These are phyloP conservation scores for Geotrichum siamense DNA, from an alignment of 1,139 yeast genomes.

Conservation along the genomic window DNA sequence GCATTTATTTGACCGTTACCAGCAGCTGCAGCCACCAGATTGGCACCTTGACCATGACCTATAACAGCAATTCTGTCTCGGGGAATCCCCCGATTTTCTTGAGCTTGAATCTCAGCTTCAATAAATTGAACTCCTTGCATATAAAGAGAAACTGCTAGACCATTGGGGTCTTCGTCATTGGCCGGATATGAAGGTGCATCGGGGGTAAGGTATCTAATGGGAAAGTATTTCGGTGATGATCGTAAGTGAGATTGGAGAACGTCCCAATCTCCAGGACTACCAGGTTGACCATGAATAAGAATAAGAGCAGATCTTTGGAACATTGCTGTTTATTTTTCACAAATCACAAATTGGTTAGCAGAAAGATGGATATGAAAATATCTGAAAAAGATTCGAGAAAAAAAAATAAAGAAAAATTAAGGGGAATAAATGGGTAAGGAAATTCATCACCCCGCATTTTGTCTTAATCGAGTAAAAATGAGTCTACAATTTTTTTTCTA, in stretches of 20 bases:
- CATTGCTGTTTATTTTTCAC: neutral
- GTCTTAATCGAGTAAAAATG: no score
- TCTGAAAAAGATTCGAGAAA: no score
- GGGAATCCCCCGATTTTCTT: conserved; percentile 11
- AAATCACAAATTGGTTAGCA: neutral
- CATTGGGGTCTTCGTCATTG: conserved; percentile 1
- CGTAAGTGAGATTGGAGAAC: conserved; percentile 12
- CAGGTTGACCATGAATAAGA: conserved; percentile 10
- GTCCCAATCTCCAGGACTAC: conserved; percentile 11
- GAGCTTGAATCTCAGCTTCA: conserved; percentile 6
- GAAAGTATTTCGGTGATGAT: conserved; percentile 6
- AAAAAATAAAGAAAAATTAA: no score
- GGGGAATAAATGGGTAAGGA: no score
- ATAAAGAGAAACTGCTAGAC: conserved; percentile 1
- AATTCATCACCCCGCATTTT: no score
- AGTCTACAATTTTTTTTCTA: no score
- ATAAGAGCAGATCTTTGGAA: conserved; percentile 11
- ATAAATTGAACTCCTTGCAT: conserved; percentile 1
- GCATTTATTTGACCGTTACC: conserved; percentile 3
- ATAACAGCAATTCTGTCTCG: conserved; percentile 7
- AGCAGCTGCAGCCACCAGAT: conserved; percentile 8
- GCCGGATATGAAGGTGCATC: conserved; percentile 10
- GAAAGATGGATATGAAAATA: no score
- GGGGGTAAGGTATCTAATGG: conserved; percentile 14
- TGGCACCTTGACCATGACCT: conserved; percentile 7